Evolutionary conservation across 805 yeast genomes (phyloP), one percentile per base, ranked within the genome.

Genomic region (Debaryomyces prosopidis): DNA sequence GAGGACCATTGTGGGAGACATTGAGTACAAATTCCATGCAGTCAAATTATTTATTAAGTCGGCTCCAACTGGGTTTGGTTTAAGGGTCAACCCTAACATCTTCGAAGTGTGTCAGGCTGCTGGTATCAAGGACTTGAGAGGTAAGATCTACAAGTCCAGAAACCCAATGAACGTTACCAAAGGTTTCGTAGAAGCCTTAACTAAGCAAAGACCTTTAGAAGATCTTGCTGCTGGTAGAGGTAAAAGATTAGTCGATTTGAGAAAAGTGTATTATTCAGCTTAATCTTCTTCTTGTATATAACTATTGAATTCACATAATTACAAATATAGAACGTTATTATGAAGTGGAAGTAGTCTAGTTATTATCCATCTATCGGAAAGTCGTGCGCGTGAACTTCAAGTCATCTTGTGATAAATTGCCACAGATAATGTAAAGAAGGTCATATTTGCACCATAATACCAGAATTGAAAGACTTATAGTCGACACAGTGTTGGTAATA

Each of bases 161-260:
- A 94, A 92, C 71, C 85, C 86, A 42, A 89, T 94, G 96, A 91
- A 91, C 67, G 95, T 91, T 40, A 89, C 89, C 46, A 90, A 91
- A 71, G 94, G 92, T 36, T 80, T 91, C 42, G 75, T 91, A 47
- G 95, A 89, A 64, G 97, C 97, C 1, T 78, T 94, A 53, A 74
- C 78, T 42, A 81, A 82, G 58, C 98, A 91, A 69, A 81, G 80
- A 52, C 79, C 95, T 2, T 77, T 89, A 57, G 95, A 88, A 58
- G 96, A 90, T 57, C 77, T 92, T 63, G 97, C 98, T 4, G 76
- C 84, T 42, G 87, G 85, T 56, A 82, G 99, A 71, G 99, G 99
- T 50, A 92, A 92, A 80, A 89, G 89, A 77, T 79, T 92, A 60
- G 90, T 89, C 32, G 98, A 94, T 67, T 84, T 94, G 61, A 85